Evolutionary conservation across 73 alveolate species (phyloP), one percentile per base, ranked within the genome.

Genomic region (Diophrys appendiculata): DNA sequence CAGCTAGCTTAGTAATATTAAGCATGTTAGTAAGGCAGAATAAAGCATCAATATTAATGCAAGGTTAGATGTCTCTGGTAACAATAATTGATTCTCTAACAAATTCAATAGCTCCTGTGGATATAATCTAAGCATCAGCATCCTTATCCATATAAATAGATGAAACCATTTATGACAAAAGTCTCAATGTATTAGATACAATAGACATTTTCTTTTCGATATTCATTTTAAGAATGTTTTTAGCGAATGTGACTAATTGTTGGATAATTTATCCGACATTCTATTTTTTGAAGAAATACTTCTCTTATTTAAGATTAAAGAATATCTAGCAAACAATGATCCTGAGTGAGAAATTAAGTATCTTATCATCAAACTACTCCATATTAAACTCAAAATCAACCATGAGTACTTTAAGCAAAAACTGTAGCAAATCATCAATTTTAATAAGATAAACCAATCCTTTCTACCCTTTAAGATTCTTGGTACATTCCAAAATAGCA

Each of bases 41-140:
- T 34, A 84, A 43, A 29, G 88, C 87, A 84, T 84, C 92, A 33
- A 84, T 84, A 56, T 84, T 84, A 8, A 84, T 80, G 34, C 76
- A 32, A 0, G 87, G 88, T 43, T 82, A 71, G 33, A 77, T 54
- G 28, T 82, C 87, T 53, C 78, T 77, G 25, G 80, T 68, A 25
- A 84, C 24, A 29, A 54, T 28, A 32, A 77, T 52, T 32, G 88
- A 77, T 54, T 77, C 84, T 53, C 70, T 77, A n/a, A 84, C 84
- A 33, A 84, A 77, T 25, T 72, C 77, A 78, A 84, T 70, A 43
- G 84, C 92, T 68, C 80, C 56, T 1, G 84, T 72, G 26, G 26
- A 32, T 13, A 52, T 32, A 1, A 84, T 56, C 65, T 84, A 77
- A n/a, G 77, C 88, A 23, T 56, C 72, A 22, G 88, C 88, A 8